Evolutionary conservation across 768 basidiomycete species (phyloP), one percentile per base, ranked within the genome.

Genomic region (Hypholoma fasciculare): DNA sequence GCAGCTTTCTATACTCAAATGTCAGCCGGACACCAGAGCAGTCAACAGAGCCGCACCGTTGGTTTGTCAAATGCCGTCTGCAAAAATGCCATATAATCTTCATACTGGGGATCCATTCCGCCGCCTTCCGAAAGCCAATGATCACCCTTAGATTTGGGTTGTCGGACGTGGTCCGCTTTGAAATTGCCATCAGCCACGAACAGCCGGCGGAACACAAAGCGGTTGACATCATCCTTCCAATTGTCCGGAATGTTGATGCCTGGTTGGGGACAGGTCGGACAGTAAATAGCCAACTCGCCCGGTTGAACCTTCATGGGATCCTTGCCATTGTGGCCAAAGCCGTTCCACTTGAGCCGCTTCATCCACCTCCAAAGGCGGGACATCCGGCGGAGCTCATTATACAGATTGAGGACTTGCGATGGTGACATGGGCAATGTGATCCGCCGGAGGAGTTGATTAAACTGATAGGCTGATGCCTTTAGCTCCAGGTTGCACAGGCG

Each of bases 101-200:
- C 23, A 2, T 7, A 17, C 1, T 11, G 43, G 0, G 62, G 61
- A 60, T 63, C 63, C n/a, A 59, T 61, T 8, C 52, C 58, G 19
- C 61, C 61, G 0, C 66, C 66, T 7, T 49, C 1, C 1, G 54
- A 57, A 0, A 67, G 36, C 26, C 30, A 37, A 0, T 63, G 53
- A 53, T 67, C 66, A 7, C 40, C 26, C 1, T 39, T 5, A 7
- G 52, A 17, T 19, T 50, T 30, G 9, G 56, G 52, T 3, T 57
- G 52, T 4, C 49, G 48, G 0, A 61, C 39, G 46, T 63, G 63
- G 17, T 59, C 39, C 0, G 57, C 61, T 13, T 54, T 62, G 36
- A 62, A 61, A 23, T 63, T 63, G 0, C 64, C 63, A 56, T 67
- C 62, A 0, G 54, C 53, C 0, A 68, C 66, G 39, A 66, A 54